A percentile compares a stretch with the other conserved stretches of the same genome.
Conservation (phyloP, 2,329 filamentous ascomycete genomes). For the Claviceps africana region DNA sequence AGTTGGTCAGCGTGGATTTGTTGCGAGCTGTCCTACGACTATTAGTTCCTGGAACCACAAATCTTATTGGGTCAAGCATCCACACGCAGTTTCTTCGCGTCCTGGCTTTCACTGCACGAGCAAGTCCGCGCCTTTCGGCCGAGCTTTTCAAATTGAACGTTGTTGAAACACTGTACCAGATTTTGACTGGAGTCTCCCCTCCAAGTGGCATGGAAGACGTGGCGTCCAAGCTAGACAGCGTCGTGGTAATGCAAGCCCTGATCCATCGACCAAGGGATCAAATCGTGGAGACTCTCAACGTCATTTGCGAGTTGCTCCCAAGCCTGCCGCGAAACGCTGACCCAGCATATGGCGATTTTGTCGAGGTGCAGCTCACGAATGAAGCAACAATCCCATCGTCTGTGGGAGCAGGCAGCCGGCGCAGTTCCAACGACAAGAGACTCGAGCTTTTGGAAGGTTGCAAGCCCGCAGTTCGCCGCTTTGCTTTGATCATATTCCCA, state of each 20-base stretch:
- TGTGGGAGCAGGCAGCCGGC: constrained; percentile 14
- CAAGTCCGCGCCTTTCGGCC: constrained; percentile 73
- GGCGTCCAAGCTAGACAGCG: constrained; percentile 80
- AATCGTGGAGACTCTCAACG: constrained; percentile 91
- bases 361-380: constrained; percentile 24
- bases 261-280: constrained; percentile 93
- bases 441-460: constrained; percentile 72
- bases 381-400: constrained; percentile 29
- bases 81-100: constrained; percentile 94
- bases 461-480: constrained; percentile 75
- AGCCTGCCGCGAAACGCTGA: constrained; percentile 47
- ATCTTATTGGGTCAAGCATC: constrained; percentile 83
- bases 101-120: constrained; percentile 75
- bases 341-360: constrained; percentile 27
- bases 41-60: constrained; percentile 84
- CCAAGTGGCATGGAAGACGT: constrained; percentile 65
- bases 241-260: constrained; percentile 95
- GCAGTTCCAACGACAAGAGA: constrained; percentile 61
- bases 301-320: constrained; percentile 88
- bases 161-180: constrained; percentile 94
- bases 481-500: constrained; percentile 83
- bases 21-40: constrained; percentile 75
- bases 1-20: constrained; percentile 78
- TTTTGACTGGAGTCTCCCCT: constrained; percentile 87
- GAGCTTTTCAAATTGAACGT: constrained; percentile 94